Conservation (phyloP, 108 stramenopile genomes). For the Asterionellopsis glacialis region DNA sequence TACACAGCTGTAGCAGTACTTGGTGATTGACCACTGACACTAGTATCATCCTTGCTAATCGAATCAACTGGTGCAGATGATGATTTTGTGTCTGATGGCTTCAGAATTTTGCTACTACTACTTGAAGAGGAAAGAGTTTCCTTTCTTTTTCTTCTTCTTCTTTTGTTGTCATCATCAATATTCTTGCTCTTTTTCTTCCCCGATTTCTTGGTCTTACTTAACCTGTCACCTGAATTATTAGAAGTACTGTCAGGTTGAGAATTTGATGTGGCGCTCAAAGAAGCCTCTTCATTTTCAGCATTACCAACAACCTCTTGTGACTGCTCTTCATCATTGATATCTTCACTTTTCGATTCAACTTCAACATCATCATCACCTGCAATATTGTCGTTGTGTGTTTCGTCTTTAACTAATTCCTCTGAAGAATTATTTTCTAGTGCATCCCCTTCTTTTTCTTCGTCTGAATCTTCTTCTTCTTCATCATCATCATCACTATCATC, state of each 20-base stretch:
- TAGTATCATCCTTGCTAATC: not conserved
- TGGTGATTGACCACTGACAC: not conserved
- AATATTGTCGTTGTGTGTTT: not conserved
- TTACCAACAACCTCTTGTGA: slow-evolving; percentile 2
- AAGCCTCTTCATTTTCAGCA: not conserved
- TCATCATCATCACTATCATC: slow-evolving; percentile 4
- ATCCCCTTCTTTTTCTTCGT: not conserved
- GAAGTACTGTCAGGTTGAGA: too few species aligned
- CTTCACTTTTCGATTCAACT: not conserved
- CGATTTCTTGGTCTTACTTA: too few species aligned
- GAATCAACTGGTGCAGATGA: not conserved
- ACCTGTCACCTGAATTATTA: too few species aligned
- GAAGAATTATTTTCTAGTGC: not conserved
- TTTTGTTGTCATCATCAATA: not conserved
- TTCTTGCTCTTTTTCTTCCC: not conserved
- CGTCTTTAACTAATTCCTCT: not conserved
- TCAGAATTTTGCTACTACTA: not conserved
- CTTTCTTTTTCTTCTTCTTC: not conserved
- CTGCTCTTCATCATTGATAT: not conserved
- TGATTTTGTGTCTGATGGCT: not conserved
- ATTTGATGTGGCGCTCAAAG: too few species aligned
- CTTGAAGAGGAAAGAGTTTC: not conserved
- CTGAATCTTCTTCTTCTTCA: not conserved
- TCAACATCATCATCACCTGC: not conserved
- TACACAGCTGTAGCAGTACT: not conserved